Evolutionary conservation across 2,329 filamentous ascomycete genomes (phyloP), one percentile per base, ranked within the genome.

Genomic region (Penicillium sp.): DNA sequence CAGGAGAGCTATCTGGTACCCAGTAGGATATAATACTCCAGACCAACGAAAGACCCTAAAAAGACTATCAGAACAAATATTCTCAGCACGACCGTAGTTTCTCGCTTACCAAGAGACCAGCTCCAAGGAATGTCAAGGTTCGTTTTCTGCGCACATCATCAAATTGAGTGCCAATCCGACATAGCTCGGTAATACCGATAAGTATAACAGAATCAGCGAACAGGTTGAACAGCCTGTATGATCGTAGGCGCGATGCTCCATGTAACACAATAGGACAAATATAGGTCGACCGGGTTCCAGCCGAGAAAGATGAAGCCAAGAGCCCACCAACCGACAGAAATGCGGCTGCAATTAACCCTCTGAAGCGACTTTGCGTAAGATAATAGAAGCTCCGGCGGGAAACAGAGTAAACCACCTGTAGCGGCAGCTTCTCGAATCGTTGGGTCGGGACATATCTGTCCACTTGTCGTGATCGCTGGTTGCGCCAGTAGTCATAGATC

Each of bases 201-300:
- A 78, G 56, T 45, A 82, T 71, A 36, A 68, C 50, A 15, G 72
- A 68, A 60, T 84, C 81, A 21, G 82, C 57, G 8, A 75, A 31
- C 1, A 74, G 60, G 25, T 71, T 74, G 27, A 75, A 33, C 31
- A 74, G 53, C 60, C 77, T 76, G 48, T 80, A 60, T 3, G 65
- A 59, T 7, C 72, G 75, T 8, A 80, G 64, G 10, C 67, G 63
- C 50, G 67, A 60, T 31, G 67, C 65, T 38, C 75, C 70, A 19
- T 68, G 61, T 31, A 74, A 70, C 2, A 70, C 64, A 11, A 75
- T 67, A 2, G 80, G 75, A 62, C 81, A 84, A 23, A 83, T 80
- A 56, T 79, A 80, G 4, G 79, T 81, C 16, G 79, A 81, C 40
- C 68, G 64, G 16, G 71, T 75, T 44, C 70, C 73, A 39, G 65